Percentiles rank a stretch among this genome's conserved stretches.
Conservation (phyloP, 176 grass and related monocot species). For the Hordeum vulgare region MorexV3_pseudomolecules_assembly NC_058523.1:420125703-420126202, state of each 20-base stretch:
- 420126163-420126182: slow-evolving; percentile 44
- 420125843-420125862: slow-evolving; percentile 75
- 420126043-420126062: slow-evolving; percentile 80
- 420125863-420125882: slow-evolving; percentile 59
- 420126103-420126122: slow-evolving; percentile 50
- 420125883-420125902: slow-evolving; percentile 82
- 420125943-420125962: slow-evolving; percentile 37
- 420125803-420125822: slow-evolving; percentile 51
- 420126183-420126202: slow-evolving; percentile 17
- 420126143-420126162: slow-evolving; percentile 52
- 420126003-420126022: slow-evolving; percentile 65
- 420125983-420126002: slow-evolving; percentile 42
- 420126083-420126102: slow-evolving; percentile 63
- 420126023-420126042: slow-evolving; percentile 70
- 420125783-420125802: neutral
- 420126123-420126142: slow-evolving; percentile 60
- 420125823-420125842: slow-evolving; percentile 62
- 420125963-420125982: slow-evolving; percentile 29
- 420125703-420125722: neutral
- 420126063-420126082: slow-evolving; percentile 68
- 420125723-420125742: neutral
- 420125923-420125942: slow-evolving; percentile 73
- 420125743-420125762: slow-evolving; percentile 5
- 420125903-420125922: slow-evolving; percentile 69
- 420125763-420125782: slow-evolving; percentile 16